Evolutionary conservation across 2,329 filamentous ascomycete species (phyloP).

Genomic region (Colletotrichum tamarilloi): DNA sequence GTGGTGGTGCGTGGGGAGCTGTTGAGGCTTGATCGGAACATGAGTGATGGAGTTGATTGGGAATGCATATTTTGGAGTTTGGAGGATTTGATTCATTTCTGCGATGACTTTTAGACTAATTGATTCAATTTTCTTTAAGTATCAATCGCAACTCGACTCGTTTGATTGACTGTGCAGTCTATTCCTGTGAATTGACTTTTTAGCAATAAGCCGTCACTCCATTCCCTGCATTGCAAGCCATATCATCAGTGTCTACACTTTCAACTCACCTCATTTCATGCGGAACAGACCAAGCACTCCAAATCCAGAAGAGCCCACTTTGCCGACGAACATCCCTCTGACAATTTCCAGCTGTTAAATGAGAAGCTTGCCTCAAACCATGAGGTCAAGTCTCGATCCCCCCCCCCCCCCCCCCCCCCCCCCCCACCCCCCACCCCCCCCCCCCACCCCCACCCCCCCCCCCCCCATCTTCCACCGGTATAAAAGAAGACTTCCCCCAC

Average conservation of each 20-base stretch:
- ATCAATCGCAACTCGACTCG: not conserved
- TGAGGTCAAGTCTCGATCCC: no score
- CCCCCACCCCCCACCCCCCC: no score
- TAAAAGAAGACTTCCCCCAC: no score
- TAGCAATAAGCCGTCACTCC: not conserved
- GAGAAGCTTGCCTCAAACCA: no score
- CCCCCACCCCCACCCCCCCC: no score
- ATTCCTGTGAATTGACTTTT: not conserved
- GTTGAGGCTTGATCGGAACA: not conserved
- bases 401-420: no score
- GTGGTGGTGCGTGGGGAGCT: slow-evolving; percentile 33
- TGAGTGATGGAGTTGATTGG: no score
- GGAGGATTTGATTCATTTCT: not conserved
- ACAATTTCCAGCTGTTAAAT: no score
- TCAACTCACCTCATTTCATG: not conserved
- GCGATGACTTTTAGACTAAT: not conserved
- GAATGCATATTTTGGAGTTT: not conserved
- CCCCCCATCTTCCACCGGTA: no score
- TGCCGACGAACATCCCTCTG: not conserved
- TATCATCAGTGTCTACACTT: no score
- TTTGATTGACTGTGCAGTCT: not conserved
- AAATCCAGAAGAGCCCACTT: not conserved
- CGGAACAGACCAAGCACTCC: not conserved
- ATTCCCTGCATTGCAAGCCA: no score
- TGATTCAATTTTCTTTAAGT: not conserved